These are phyloP conservation scores for Gnaphalium uliginosum DNA, from an alignment of 129 eudicot genomes.

Conservation along the genomic window DNA sequence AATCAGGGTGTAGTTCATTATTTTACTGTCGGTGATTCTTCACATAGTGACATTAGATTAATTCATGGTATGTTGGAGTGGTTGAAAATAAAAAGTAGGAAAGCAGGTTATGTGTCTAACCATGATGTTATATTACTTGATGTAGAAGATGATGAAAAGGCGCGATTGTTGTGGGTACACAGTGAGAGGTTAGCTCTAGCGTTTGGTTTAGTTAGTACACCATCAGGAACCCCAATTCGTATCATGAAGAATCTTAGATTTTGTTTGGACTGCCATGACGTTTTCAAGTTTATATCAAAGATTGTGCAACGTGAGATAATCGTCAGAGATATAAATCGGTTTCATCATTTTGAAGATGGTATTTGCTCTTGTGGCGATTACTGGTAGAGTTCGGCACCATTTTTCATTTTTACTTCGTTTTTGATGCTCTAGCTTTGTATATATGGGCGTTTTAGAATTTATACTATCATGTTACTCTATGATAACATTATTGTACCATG, in stretches of 20 bases:
- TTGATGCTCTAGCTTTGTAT: neutral
- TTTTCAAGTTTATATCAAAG: conserved; percentile 60
- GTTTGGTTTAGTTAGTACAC: conserved; percentile 56
- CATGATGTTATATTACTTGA: conserved; percentile 64
- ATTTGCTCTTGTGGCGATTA: conserved; percentile 81
- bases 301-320: conserved; percentile 65
- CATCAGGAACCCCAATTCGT: conserved; percentile 58
- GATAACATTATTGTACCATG: conserved; percentile 4
- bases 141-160: conserved; percentile 82
- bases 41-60: conserved; percentile 56
- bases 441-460: neutral
- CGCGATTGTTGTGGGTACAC: conserved; percentile 65
- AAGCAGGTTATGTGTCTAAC: conserved; percentile 55
- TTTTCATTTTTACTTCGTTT: conserved; percentile 9
- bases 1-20: conserved; percentile 65
- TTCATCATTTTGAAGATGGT: conserved; percentile 74
- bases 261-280: conserved; percentile 74
- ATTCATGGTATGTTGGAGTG: conserved; percentile 75
- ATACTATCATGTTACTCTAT: conserved; percentile 14
- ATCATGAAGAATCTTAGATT: conserved; percentile 82
- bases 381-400: conserved; percentile 43
- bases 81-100: conserved; percentile 49
- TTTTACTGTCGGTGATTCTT: conserved; percentile 69
- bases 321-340: conserved; percentile 75
- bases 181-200: conserved; percentile 82